Evolutionary conservation across 768 basidiomycete genomes (phyloP), one percentile per base, ranked within the genome.

Genomic region (Kondoa subrosea): DNA sequence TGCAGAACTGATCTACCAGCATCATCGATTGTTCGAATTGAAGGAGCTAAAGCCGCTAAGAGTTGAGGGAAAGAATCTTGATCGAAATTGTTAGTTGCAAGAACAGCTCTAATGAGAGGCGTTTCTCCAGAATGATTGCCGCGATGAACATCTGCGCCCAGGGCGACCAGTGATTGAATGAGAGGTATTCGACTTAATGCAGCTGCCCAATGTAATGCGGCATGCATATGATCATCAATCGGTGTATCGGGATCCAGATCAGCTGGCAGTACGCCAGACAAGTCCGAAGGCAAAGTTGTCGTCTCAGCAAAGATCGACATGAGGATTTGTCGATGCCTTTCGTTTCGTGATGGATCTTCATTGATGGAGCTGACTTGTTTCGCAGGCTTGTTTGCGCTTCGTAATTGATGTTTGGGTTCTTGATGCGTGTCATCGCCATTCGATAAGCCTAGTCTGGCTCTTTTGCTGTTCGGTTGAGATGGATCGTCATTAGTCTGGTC

Each of bases 71-170:
- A 92, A 2, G 83, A 81, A 73, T 91, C 87, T 56, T 78, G 81
- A 70, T 92, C 91, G 62, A 82, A 86, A 73, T 86, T 87, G 76
- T 91, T 86, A 27, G 89, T 91, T 8, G 92, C 86, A 68, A 97
- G 82, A 68, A 89, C 87, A 3, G 92, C 87, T 56, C 93, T 87
- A 31, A 95, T 89, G 32, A 99, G 83, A 1, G 95, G 86, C 0
- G 93, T 97, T 77, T 99, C 95, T 59, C 95, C 92, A 2, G 87
- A 83, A 75, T 86, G 86, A 78, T 97, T 97, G 1, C 95, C 95
- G 4, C 90, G 83, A 73, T 90, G 84, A 17, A 90, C 80, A 76
- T 97, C 92, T 1, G 92, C 90, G 32, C 91, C 91, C 59, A 81
- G 80, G 1, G 79, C 78, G 68, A 96, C 81, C 34, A 99, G 82